These are phyloP conservation scores for Collybiopsis confluens DNA, from an alignment of 768 basidiomycete genomes.

Conservation along the genomic window DNA sequence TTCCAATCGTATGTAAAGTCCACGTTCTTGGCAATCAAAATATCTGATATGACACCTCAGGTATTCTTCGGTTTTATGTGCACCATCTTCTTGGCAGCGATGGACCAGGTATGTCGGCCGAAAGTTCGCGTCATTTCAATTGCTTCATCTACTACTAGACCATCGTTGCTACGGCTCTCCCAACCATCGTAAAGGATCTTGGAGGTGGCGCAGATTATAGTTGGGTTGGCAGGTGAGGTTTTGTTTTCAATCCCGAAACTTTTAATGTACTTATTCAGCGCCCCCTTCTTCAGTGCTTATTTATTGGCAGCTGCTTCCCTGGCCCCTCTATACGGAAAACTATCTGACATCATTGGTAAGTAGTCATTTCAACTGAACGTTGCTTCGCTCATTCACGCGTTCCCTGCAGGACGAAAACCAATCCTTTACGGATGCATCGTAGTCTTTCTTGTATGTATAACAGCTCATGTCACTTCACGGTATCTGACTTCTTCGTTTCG, in stretches of 20 bases:
- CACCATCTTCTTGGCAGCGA: constrained; percentile 35
- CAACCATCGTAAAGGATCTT: constrained; percentile 64
- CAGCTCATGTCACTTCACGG: background rate
- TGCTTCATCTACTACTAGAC: constrained; percentile 32
- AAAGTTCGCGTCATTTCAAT: background rate
- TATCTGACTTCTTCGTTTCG: background rate
- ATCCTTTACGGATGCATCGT: constrained; percentile 62
- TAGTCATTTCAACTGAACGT: background rate
- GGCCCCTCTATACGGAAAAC: constrained; percentile 73
- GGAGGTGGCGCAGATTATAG: constrained; percentile 62
- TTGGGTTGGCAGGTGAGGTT: constrained; percentile 63
- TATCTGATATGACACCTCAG: background rate
- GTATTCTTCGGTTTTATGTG: constrained; percentile 27
- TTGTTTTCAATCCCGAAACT: background rate
- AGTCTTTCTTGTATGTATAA: constrained; percentile 48
- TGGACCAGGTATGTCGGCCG: constrained; percentile 48
- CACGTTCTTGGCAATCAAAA: constrained; percentile 5
- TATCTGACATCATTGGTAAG: constrained; percentile 38
- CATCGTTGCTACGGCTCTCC: constrained; percentile 72
- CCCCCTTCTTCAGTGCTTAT: constrained; percentile 66
- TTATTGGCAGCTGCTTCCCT: constrained; percentile 64
- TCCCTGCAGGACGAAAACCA: constrained; percentile 54
- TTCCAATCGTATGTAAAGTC: constrained; percentile 35
- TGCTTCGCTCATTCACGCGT: background rate
- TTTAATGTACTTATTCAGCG: background rate